These are phyloP conservation scores for Tremella yokohamensis DNA, from an alignment of 768 basidiomycete genomes.

Conservation along the genomic window DNA sequence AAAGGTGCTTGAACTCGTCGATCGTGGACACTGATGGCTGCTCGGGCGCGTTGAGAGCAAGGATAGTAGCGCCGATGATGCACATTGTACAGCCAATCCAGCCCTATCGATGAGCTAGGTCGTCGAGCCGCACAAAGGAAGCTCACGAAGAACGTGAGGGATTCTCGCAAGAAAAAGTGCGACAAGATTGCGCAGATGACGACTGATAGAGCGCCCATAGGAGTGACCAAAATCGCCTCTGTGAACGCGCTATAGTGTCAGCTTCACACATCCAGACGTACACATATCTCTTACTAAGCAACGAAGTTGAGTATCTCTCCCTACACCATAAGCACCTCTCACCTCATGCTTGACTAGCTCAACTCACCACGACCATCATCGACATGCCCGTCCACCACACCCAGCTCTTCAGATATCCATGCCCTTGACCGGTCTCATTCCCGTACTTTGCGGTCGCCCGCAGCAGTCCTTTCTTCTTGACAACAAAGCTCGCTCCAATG, in stretches of 20 bases:
- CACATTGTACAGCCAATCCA: constrained; percentile 92
- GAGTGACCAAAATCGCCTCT: constrained; percentile 91
- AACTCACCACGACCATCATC: constrained; percentile 54
- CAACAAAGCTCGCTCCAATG: constrained; percentile 82
- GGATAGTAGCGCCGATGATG: constrained; percentile 80
- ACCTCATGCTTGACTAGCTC: neutral
- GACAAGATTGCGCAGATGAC: constrained; percentile 91
- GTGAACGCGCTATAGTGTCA: constrained; percentile 69
- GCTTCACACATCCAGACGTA: no score
- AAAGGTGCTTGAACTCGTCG: constrained; percentile 67
- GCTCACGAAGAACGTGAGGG: constrained; percentile 72
- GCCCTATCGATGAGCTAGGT: constrained; percentile 53
- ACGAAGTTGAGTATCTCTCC: constrained; percentile 56
- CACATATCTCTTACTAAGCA: constrained; percentile 46
- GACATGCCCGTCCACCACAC: constrained; percentile 96
- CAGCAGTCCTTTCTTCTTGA: constrained; percentile 93
- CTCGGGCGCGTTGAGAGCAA: constrained; percentile 70
- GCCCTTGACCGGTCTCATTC: constrained; percentile 69
- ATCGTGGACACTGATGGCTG: constrained; percentile 49
- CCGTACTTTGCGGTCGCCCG: constrained; percentile 52
- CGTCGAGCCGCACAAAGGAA: neutral
- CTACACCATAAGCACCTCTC: constrained; percentile 54
- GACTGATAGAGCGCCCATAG: constrained; percentile 91
- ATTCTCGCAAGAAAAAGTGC: constrained; percentile 88
- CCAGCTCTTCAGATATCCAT: constrained; percentile 84